phyloP scores from a whole-genome alignment of 2,329 filamentous ascomycete species.

The Fusarium ramigenum region DNA sequence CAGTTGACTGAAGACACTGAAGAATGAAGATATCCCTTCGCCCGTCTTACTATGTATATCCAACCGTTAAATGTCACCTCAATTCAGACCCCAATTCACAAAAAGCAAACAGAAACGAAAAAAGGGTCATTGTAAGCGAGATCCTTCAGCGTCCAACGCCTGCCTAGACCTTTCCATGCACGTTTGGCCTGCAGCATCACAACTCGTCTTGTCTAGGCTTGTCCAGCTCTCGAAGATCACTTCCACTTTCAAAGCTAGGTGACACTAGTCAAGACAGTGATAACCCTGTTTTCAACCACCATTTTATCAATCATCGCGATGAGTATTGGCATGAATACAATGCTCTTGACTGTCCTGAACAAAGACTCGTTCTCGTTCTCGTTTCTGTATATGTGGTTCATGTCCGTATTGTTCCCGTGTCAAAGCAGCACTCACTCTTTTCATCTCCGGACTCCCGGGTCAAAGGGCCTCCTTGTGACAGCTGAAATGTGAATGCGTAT shows the following conservation, averaged over 20 bases:
- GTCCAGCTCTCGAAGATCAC: slow-evolving; percentile 19
- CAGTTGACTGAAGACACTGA: not conserved
- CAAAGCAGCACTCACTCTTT: not conserved
- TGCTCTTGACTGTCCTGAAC: not conserved
- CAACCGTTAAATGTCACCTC: not conserved
- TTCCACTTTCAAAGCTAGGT: slow-evolving; percentile 14
- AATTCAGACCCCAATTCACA: not conserved
- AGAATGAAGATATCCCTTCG: not conserved
- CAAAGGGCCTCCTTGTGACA: not conserved
- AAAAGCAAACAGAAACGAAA: slow-evolving; percentile 13
- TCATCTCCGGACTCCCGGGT: not conserved
- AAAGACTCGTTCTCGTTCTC: not conserved
- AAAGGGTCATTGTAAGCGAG: not conserved
- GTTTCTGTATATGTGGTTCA: not conserved
- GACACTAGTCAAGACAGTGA: not conserved
- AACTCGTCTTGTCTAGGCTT: not conserved
- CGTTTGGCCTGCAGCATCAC: not conserved
- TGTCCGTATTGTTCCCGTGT: not conserved
- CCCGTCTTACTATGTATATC: not conserved
- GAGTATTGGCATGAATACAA: not conserved
- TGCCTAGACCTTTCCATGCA: slow-evolving; percentile 15
- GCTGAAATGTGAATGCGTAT: not conserved
- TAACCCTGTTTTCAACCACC: not conserved
- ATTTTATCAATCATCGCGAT: not conserved
- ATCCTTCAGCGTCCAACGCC: not conserved